Percentiles rank a stretch among this genome's conserved stretches.
phyloP scores from a whole-genome alignment of 495 filamentous ascomycete species.

The Aspergillus nanangensis region DNA sequence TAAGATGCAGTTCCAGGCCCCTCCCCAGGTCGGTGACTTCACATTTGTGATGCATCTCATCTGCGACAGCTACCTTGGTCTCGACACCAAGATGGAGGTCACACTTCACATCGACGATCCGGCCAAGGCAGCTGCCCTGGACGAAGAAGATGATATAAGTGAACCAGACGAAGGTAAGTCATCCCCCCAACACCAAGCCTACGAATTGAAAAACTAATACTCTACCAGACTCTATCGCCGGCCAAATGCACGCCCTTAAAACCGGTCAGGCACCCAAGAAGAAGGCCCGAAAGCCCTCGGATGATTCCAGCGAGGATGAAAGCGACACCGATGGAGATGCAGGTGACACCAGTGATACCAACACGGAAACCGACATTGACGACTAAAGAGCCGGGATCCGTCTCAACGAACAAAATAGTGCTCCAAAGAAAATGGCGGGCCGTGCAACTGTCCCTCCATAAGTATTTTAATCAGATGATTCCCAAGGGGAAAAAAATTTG shows the following conservation, averaged over 20 bases:
- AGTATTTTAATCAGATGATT: neutral
- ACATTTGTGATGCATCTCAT: slow-evolving; percentile 87
- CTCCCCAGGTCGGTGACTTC: slow-evolving; percentile 87
- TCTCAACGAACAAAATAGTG: too few relatives aligned
- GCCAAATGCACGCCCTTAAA: slow-evolving; percentile 90
- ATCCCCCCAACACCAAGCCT: slow-evolving; percentile 1
- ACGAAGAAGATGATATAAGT: slow-evolving; percentile 83
- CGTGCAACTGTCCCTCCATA: too few relatives aligned
- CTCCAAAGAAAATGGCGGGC: too few relatives aligned
- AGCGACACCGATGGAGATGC: slow-evolving; percentile 87
- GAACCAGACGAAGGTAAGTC: slow-evolving; percentile 93
- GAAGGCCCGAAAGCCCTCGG: slow-evolving; percentile 53
- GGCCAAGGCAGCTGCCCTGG: slow-evolving; percentile 73
- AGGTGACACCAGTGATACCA: slow-evolving; percentile 70
- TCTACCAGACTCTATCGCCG: slow-evolving; percentile 78
- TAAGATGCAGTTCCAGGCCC: slow-evolving; percentile 96
- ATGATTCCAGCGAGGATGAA: slow-evolving; percentile 67
- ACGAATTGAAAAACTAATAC: slow-evolving; percentile 21
- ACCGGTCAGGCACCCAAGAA: slow-evolving; percentile 55
- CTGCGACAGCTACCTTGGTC: slow-evolving; percentile 90
- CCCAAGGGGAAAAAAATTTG: neutral
- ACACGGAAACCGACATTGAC: slow-evolving; percentile 74
- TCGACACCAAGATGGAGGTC: slow-evolving; percentile 85
- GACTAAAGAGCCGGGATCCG: too few relatives aligned
- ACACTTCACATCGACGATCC: slow-evolving; percentile 86